Evolutionary conservation across 2,329 filamentous ascomycete species (phyloP).

Genomic region (Aspergillus sp.): DNA sequence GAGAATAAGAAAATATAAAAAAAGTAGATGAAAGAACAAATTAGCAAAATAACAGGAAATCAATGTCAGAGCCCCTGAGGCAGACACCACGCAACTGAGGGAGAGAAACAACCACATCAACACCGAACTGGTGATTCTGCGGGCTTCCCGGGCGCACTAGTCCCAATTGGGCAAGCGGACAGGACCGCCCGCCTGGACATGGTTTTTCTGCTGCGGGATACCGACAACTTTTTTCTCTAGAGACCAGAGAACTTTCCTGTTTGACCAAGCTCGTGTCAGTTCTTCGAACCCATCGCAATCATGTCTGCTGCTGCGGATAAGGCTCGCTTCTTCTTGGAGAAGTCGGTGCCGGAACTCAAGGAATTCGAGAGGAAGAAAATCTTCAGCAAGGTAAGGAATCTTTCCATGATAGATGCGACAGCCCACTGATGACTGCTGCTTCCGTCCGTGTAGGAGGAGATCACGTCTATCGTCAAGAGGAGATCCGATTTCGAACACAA

Average conservation of each 20-base stretch:
- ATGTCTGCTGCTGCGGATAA: constrained; percentile 91
- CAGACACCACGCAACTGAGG: constrained; percentile 24
- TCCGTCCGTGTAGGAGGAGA: constrained; percentile 66
- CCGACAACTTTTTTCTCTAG: constrained; percentile 28
- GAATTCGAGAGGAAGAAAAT: constrained; percentile 91
- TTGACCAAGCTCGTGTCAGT: neutral
- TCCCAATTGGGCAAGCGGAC: constrained; percentile 15
- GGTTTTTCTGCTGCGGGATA: constrained; percentile 27
- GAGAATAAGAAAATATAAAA: constrained; percentile 6
- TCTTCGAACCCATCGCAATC: constrained; percentile 16
- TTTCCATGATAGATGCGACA: neutral
- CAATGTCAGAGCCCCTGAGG: constrained; percentile 26
- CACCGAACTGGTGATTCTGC: constrained; percentile 2
- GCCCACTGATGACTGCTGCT: constrained; percentile 9
- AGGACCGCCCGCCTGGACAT: constrained; percentile 14
- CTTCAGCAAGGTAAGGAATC: constrained; percentile 66
- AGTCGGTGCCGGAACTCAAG: constrained; percentile 84
- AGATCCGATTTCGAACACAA: constrained; percentile 92
- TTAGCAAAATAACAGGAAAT: constrained; percentile 12
- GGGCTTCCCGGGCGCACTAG: constrained; percentile 16
- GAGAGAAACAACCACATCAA: constrained; percentile 15
- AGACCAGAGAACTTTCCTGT: neutral
- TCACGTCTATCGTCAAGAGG: constrained; percentile 81
- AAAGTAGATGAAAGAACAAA: constrained; percentile 6
- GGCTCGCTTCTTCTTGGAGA: constrained; percentile 91